Evolutionary conservation across 805 yeast genomes (phyloP), one percentile per base, ranked within the genome.

Genomic region (Metschnikowia chrysomelidarum): DNA sequence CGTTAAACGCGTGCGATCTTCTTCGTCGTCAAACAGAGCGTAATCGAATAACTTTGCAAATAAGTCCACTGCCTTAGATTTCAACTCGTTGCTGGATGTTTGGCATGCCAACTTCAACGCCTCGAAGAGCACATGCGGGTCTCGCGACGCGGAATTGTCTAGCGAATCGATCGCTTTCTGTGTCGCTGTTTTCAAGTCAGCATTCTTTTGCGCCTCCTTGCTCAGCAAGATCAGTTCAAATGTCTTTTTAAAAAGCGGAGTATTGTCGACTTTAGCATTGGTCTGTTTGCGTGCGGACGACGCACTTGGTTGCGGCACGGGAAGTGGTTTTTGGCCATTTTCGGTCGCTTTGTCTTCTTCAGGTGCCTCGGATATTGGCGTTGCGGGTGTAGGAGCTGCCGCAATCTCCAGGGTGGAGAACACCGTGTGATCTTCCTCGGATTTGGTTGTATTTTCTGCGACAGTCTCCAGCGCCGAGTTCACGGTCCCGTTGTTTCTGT

Each of bases 1-100:
- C 19, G 93, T 79, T 41, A 87, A 54, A 15, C 73, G 71, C 13
- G 78, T 70, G 30, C 74, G 74, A 13, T 78, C 80, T 17, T 29
- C 38, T 25, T 47, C 50, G 27, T 75, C 71, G 38, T 73, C 85
- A 52, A 89, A 82, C 34, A 82, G 76, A 23, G 87, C 82, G 55
- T 86, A 87, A n/a, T 94, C 84, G 58, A 89, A 86, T 13, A 88
- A 70, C 57, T 89, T 93, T 35, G 95, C 85, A 38, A 93, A 74
- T 44, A 91, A 76, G 55, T 91, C 97, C 45, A 91, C 69, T 1
- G 97, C 87, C 28, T 74, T 69, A 12, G 82, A 71, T 48, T 84
- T 83, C 28, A 86, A 71, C 10, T 78, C 87, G 22, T 70, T 68
- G 40, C 74, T 77, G 18, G 78, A 65, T 9, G 81, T 71, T 49